Evolutionary conservation across 306 rosid species (phyloP), one percentile per base, ranked within the genome.

Genomic region (Dalbergia cochinchinensis): DNA sequence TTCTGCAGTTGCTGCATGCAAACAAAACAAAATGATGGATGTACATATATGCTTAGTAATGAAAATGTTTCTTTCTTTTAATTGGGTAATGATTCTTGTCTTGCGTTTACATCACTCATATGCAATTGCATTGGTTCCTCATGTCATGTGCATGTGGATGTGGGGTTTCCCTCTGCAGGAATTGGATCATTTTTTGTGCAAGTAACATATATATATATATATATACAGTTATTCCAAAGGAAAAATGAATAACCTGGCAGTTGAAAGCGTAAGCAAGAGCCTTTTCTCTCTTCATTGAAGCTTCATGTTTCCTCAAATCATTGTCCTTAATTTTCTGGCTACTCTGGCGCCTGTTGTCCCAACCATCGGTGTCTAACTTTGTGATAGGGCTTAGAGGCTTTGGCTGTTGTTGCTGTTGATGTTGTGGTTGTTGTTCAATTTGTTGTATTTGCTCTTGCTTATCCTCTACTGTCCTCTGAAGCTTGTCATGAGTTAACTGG

Each of bases 231-330:
- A 31, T 57, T 19, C 3, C 11, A 14, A 22, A 14, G 4, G 0
- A 66, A 47, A 64, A 75, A 12, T 13, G 31, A 74, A 68, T 39
- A 67, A 95, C 98, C 89, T 93, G 94, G 68, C 74, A 82, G 60
- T 86, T 89, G 80, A 81, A 89, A 81, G 97, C 93, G 71, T 93
- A 86, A 68, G 97, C 97, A 59, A 90, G 93, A 69, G 94, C 92
- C 73, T 91, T 93, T 73, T 95, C 99, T 85, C 89, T 89, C 60
- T 87, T 86, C 78, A 93, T 80, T 1, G 64, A 75, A 20, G 86
- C 94, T 47, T 92, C 98, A 71, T 90, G 96, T 77, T 80, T 92
- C 76, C 73, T 78, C 1, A 88, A 72, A 63, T 76, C 82, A 44
- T 76, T 86, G 39, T 90, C 91, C 82, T 74, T 84, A 34, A 83